Conservation (phyloP, 768 basidiomycete species). For the Lactarius trivialis region DNA sequence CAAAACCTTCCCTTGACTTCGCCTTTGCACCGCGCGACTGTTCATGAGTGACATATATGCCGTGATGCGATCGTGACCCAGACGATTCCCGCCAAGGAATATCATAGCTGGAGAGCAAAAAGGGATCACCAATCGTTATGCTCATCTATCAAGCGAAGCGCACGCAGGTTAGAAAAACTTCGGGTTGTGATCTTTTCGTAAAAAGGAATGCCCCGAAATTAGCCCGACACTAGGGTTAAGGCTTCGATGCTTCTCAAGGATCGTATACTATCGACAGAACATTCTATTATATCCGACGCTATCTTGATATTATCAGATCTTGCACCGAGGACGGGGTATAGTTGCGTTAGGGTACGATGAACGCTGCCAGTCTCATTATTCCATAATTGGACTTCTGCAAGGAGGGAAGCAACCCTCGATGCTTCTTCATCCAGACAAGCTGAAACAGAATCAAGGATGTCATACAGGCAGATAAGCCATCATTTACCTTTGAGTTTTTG, state of each 20-base stretch:
- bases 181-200: not conserved
- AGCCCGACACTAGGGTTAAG: constrained; percentile 11
- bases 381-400: constrained; percentile 2
- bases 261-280: constrained; percentile 17
- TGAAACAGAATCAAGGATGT: not conserved
- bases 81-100: not conserved
- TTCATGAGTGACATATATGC: constrained; percentile 34
- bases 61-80: not conserved
- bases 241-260: not conserved
- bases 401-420: constrained; percentile 2
- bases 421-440: constrained; percentile 8
- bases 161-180: not conserved
- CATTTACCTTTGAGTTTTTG: constrained; percentile 9
- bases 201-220: not conserved
- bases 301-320: constrained; percentile 12
- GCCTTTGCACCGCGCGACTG: constrained; percentile 26
- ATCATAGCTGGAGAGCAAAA: constrained; percentile 20
- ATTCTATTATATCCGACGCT: constrained; percentile 16
- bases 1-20: constrained; percentile 44
- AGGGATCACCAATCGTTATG: constrained; percentile 19
- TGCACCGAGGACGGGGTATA: constrained; percentile 12
- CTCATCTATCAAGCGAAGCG: constrained; percentile 1
- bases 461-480: not conserved
- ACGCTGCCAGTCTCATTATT: not conserved
- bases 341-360: constrained; percentile 1